Evolutionary conservation across 805 yeast species (phyloP).

Genomic region (Suhomyces sp.): DNA sequence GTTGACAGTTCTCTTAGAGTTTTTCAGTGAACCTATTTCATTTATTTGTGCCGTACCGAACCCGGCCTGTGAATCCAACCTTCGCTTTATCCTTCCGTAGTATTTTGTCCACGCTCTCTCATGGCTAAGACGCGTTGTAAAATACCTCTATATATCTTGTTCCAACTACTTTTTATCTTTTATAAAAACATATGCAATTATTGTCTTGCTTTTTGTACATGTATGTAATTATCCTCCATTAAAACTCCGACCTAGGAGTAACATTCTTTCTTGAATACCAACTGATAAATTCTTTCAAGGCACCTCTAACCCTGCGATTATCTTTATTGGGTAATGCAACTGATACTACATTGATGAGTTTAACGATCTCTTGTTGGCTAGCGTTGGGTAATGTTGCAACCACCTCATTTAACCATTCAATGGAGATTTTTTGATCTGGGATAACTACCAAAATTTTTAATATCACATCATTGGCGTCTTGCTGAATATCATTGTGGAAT

Average conservation of each 20-base stretch:
- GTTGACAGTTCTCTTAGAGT: background rate
- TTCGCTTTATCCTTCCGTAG: background rate
- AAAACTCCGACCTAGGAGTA: constrained; percentile 29
- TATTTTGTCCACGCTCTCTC: background rate
- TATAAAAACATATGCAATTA: background rate
- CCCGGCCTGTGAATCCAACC: background rate
- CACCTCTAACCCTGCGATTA: constrained; percentile 66
- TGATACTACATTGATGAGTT: constrained; percentile 55
- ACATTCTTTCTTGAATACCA: constrained; percentile 83
- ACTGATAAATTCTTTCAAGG: constrained; percentile 71
- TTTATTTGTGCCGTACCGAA: background rate
- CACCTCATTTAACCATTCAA: constrained; percentile 62
- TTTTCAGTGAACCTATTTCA: background rate
- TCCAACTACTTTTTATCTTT: background rate
- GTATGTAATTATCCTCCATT: background rate
- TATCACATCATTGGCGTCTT: constrained; percentile 73
- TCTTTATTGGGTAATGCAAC: constrained; percentile 65
- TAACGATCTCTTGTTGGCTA: constrained; percentile 63
- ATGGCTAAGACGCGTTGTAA: background rate
- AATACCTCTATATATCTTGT: background rate
- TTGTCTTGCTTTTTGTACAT: background rate
- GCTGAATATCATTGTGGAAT: constrained; percentile 66
- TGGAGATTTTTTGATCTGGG: constrained; percentile 41
- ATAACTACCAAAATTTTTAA: constrained; percentile 57
- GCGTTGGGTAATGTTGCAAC: constrained; percentile 61